A percentile compares a stretch with the other conserved stretches of the same genome.
phyloP scores from a whole-genome alignment of 2,329 filamentous ascomycete genomes.

The Trichoderma cornu-damae region DNA sequence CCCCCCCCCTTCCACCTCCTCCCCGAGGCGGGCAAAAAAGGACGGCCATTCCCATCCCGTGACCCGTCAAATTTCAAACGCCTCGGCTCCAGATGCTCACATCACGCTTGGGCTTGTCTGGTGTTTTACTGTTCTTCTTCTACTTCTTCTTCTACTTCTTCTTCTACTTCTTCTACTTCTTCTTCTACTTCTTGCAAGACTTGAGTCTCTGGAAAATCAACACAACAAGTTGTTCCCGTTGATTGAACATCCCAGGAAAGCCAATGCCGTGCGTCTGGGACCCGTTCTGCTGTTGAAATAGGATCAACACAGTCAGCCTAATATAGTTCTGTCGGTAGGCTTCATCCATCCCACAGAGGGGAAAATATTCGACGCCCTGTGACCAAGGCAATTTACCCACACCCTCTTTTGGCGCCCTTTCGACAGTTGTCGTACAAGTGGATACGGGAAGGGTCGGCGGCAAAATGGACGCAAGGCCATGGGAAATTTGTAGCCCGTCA shows the following conservation, averaged over 20 bases:
- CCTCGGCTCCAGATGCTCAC: neutral
- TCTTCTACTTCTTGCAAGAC: neutral
- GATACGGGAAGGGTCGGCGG: neutral
- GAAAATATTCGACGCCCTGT: neutral
- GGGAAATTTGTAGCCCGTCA: neutral
- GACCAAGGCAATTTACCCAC: neutral
- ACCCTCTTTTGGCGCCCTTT: neutral
- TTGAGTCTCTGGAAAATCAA: too few relatives aligned
- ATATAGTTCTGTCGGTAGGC: neutral
- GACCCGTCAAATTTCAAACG: neutral
- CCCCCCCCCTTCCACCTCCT: too few relatives aligned
- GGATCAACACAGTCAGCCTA: neutral
- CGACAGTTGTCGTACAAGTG: neutral
- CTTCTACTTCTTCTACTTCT: neutral
- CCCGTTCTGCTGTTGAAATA: neutral
- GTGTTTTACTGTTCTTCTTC: too few relatives aligned
- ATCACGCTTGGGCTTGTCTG: neutral
- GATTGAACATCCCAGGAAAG: neutral
- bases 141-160: too few relatives aligned
- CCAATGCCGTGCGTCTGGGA: neutral
- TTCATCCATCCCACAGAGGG: neutral
- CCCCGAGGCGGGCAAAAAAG: neutral
- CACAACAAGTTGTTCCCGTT: too few relatives aligned
- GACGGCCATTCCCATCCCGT: slow-evolving; percentile 7
- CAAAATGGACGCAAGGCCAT: neutral